A percentile compares a stretch with the other conserved stretches of the same genome.
Evolutionary conservation across 352 stramenopile genomes (phyloP).

Genomic region (Phytopythium helicoides): DNA sequence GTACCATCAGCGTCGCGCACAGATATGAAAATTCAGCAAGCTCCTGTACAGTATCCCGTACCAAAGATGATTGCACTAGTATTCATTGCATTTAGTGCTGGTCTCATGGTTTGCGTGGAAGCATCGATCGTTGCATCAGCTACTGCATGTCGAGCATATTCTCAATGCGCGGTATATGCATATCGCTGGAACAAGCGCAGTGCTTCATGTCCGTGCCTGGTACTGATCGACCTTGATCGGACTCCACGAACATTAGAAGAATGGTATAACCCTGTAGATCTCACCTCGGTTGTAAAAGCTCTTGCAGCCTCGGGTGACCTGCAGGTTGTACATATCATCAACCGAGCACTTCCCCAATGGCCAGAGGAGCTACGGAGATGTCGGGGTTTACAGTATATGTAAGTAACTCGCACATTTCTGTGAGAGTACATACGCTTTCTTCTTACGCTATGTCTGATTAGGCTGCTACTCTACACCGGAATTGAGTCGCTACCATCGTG

Average conservation of each 20-base stretch:
- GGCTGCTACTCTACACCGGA: no score
- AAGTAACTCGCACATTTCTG: no score
- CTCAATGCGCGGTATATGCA: constrained; percentile 8
- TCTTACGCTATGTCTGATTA: no score
- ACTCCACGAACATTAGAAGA: constrained; percentile 19
- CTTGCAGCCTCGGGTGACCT: constrained; percentile 19
- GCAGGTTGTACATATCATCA: constrained; percentile 21
- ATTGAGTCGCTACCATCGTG: no score
- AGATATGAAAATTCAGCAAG: no score
- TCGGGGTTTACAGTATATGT: constrained; percentile 1
- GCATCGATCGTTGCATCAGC: neutral
- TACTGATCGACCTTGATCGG: constrained; percentile 19
- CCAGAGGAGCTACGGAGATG: constrained; percentile 15
- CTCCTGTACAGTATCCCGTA: constrained; percentile 6
- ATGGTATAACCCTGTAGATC: constrained; percentile 17
- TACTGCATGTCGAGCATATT: neutral
- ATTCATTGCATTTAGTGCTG: constrained; percentile 6
- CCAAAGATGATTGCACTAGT: constrained; percentile 11
- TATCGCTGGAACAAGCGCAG: constrained; percentile 4
- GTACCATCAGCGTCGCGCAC: no score
- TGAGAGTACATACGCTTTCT: no score
- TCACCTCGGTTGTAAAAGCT: constrained; percentile 6
- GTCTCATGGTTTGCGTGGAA: neutral
- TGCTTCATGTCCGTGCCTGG: constrained; percentile 21
- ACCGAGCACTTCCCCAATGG: constrained; percentile 12